Conservation (phyloP, 2,329 filamentous ascomycete genomes). For the Colletotrichum phormii region DNA sequence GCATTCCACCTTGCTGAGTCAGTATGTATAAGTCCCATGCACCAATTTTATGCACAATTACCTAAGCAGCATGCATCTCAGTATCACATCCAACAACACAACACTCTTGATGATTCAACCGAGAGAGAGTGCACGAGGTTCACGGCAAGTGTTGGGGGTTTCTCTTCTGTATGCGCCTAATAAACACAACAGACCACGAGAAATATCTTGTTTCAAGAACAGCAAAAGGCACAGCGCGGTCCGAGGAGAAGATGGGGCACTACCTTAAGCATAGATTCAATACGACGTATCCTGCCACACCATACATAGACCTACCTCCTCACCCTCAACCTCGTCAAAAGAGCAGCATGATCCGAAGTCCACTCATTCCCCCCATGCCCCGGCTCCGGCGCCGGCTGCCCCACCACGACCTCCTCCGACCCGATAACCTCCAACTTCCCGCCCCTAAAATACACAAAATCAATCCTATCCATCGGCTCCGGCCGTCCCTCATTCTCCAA, state of each 20-base stretch:
- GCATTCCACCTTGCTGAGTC: neutral
- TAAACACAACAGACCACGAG: too few species aligned
- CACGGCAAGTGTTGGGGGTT: too few species aligned
- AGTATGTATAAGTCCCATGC: neutral
- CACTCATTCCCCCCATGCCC: conserved; percentile 53
- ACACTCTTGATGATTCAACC: too few species aligned
- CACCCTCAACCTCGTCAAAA: neutral
- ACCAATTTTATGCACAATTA: neutral
- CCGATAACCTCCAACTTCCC: conserved; percentile 42
- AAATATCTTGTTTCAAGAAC: too few species aligned
- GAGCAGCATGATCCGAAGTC: conserved; percentile 51
- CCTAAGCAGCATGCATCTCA: too few species aligned
- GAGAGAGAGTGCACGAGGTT: too few species aligned
- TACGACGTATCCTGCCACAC: too few species aligned
- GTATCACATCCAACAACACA: too few species aligned
- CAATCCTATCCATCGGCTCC: conserved; percentile 55
- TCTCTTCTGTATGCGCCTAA: too few species aligned
- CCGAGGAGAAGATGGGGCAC: too few species aligned
- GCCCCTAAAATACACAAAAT: conserved; percentile 56
- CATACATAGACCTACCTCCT: neutral
- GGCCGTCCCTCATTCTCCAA: conserved; percentile 44
- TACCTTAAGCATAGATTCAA: too few species aligned
- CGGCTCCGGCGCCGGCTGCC: conserved; percentile 48
- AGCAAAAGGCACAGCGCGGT: too few species aligned
- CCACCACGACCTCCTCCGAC: conserved; percentile 48